phyloP scores from a whole-genome alignment of 192 early-diverging fungal species.

The Backusella westeae region DNA sequence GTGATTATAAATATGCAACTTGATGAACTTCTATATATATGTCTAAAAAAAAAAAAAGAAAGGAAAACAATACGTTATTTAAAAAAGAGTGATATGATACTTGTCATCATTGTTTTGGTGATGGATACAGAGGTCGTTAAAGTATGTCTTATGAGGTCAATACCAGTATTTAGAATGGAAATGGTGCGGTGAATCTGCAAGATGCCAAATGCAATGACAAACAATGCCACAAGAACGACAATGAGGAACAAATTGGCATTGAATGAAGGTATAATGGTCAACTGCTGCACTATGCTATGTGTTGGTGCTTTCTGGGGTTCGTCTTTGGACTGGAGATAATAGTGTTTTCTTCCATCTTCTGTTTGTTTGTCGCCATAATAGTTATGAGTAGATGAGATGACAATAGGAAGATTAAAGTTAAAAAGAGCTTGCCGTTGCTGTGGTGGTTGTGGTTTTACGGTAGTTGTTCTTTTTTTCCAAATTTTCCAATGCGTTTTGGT shows the following conservation, averaged over 20 bases:
- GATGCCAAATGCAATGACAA: background rate
- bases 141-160: background rate
- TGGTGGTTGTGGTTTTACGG: background rate
- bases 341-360: background rate
- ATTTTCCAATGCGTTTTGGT: background rate
- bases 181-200: conserved; percentile 12
- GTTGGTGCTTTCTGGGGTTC: background rate
- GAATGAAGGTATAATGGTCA: background rate
- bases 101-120: background rate
- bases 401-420: conserved; percentile 4
- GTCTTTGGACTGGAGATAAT: background rate
- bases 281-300: background rate
- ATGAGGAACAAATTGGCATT: background rate
- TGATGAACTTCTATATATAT: background rate
- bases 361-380: background rate
- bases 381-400: conserved; percentile 7
- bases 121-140: background rate
- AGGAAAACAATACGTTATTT: background rate
- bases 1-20: background rate
- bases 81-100: background rate
- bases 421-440: background rate
- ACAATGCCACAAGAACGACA: background rate
- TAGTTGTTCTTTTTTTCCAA: background rate
- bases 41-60: background rate
- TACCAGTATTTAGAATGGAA: background rate